phyloP scores from a whole-genome alignment of 352 stramenopile genomes.

The Globisporangium irregulare region DNA sequence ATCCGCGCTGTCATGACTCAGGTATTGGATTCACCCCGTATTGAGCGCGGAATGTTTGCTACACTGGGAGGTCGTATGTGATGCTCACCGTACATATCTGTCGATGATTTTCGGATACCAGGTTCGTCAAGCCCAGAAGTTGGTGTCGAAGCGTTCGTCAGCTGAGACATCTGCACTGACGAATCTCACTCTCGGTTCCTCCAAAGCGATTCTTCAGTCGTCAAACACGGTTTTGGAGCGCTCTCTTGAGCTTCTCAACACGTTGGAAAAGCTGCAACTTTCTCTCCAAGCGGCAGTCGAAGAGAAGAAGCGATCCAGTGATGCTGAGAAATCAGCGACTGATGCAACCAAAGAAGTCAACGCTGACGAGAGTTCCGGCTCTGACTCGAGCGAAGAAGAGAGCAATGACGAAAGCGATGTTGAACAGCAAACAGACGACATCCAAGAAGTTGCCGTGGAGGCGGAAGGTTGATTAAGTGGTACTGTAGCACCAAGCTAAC shows the following conservation, averaged over 20 bases:
- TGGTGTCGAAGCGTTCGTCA: conserved; percentile 19
- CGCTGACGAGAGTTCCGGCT: conserved; percentile 13
- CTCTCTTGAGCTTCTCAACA: conserved; percentile 49
- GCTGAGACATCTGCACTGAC: conserved; percentile 34
- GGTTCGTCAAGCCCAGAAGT: conserved; percentile 23
- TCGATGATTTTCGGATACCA: background rate
- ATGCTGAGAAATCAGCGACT: conserved; percentile 1
- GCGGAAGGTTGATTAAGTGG: background rate
- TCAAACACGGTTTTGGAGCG: conserved; percentile 54
- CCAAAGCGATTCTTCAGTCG: conserved; percentile 51
- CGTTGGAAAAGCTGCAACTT: conserved; percentile 43
- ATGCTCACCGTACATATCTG: conserved; percentile 4
- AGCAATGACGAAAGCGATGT: conserved; percentile 13
- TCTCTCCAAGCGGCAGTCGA: conserved; percentile 20
- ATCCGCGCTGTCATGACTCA: conserved; percentile 51
- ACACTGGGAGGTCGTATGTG: background rate
- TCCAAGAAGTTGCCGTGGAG: conserved; percentile 16
- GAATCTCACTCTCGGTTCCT: conserved; percentile 51
- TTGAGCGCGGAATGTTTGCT: background rate
- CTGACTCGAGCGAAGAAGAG: conserved; percentile 9
- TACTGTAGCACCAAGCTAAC: background rate
- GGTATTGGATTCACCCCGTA: conserved; percentile 19
- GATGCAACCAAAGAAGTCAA: conserved; percentile 15
- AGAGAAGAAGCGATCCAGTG: conserved; percentile 20
- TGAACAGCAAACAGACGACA: conserved; percentile 3